These are phyloP conservation scores for Yamadazyma siamensis DNA, from an alignment of 1,139 yeast species.

Conservation along the genomic window DNA sequence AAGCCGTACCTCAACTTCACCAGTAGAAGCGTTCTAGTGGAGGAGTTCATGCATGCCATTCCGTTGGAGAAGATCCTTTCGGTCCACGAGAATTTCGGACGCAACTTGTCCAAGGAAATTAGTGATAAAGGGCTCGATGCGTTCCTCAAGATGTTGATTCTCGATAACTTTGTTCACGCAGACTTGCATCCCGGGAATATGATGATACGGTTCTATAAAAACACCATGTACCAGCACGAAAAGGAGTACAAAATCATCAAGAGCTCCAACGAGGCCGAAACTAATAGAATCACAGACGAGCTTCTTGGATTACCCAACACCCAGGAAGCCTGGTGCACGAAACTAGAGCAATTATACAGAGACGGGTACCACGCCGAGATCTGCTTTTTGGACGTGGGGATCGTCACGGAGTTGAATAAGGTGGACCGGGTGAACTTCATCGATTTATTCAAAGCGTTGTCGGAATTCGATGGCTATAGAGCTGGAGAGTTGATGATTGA, in stretches of 20 bases:
- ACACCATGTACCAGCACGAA: slow-evolving; percentile 41
- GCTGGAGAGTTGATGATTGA: slow-evolving; percentile 97
- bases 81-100: slow-evolving; percentile 40
- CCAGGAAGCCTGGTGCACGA: slow-evolving; percentile 47
- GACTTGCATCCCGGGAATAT: slow-evolving; percentile 97
- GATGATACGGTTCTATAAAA: slow-evolving; percentile 69
- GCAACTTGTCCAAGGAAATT: slow-evolving; percentile 64
- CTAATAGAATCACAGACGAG: slow-evolving; percentile 45
- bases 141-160: slow-evolving; percentile 83
- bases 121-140: slow-evolving; percentile 90
- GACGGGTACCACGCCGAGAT: slow-evolving; percentile 81
- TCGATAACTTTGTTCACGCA: slow-evolving; percentile 93
- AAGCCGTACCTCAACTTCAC: slow-evolving; percentile 66
- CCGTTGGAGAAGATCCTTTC: slow-evolving; percentile 70
- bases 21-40: slow-evolving; percentile 75
- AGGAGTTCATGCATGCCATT: slow-evolving; percentile 78
- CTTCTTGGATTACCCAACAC: slow-evolving; percentile 36
- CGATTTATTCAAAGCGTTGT: slow-evolving; percentile 82
- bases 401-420: slow-evolving; percentile 83
- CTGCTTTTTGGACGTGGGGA: slow-evolving; percentile 89
- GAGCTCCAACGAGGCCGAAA: slow-evolving; percentile 43
- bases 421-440: slow-evolving; percentile 79
- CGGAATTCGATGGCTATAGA: slow-evolving; percentile 87
- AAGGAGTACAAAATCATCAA: slow-evolving; percentile 48
- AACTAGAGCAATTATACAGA: slow-evolving; percentile 47